Conservation (phyloP, 257 asterid genomes). For the Ballota nigra region DNA sequence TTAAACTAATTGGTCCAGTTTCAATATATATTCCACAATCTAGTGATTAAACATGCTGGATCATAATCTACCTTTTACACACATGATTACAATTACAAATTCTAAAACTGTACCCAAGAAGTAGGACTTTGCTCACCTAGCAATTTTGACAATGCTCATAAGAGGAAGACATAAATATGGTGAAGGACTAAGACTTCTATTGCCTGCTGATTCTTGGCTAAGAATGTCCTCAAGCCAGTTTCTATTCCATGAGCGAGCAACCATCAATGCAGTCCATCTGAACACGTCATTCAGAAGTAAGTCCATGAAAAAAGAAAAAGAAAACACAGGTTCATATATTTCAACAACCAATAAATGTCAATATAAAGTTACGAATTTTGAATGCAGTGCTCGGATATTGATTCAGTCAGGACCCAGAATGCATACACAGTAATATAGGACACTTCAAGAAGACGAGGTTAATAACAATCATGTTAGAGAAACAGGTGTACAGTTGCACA, state of each 20-base stretch:
- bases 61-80: background rate
- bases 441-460: too few relatives aligned
- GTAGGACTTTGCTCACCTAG: constrained; percentile 54
- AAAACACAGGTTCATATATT: background rate
- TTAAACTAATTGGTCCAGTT: background rate
- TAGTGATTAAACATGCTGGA: background rate
- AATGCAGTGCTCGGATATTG: too few relatives aligned
- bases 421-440: too few relatives aligned
- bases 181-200: constrained; percentile 49
- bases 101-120: background rate
- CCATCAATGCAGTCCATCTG: constrained; percentile 83
- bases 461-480: too few relatives aligned
- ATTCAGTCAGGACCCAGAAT: too few relatives aligned
- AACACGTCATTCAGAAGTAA: constrained; percentile 17
- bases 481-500: background rate
- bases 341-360: too few relatives aligned
- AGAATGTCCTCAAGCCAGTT: constrained; percentile 73
- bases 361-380: too few relatives aligned
- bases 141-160: constrained; percentile 71
- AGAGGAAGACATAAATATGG: constrained; percentile 86
- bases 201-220: constrained; percentile 38
- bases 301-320: background rate
- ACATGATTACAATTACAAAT: background rate
- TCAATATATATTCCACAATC: background rate
- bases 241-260: constrained; percentile 84